Base-by-base conservation (phyloP, 2,329 filamentous ascomycete genomes). In the Pestalotiopsis sp. region DNA sequence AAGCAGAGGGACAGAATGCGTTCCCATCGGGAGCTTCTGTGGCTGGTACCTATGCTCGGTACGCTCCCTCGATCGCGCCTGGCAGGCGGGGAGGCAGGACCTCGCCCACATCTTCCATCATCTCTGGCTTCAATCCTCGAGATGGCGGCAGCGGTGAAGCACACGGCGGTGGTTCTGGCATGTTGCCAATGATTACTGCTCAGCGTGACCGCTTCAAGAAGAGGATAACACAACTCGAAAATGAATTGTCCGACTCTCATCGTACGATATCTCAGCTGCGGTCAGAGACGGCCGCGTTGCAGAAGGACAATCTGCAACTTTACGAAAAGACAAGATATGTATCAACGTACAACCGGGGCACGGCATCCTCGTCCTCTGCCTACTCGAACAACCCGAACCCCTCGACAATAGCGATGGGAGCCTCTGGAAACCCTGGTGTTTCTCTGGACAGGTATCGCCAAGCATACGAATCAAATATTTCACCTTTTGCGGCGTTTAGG, bases 251-350 rank as follows among this genome's bases (percentile, higher is more conserved):
- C 5, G 94, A 97, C 73, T 89, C 89, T 41, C 94, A 98, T 80
- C 88, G 90, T 61, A 92, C 89, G 0, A 90, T 98, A 25, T 95
- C 94, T 23, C 92, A 95, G 45, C 85, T 99, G 61, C 90, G 96
- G 58, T 94, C 97, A 75, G 96, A 99, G 79, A 90, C 98, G 70
- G 92, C 94, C 5, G 94, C 94, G 1, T 84, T 99, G 56, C 97
- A 99, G 78, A 97, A 95, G 79, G 96, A 99, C 81, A 99, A 99
- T 78, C 86, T 99, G 45, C 94, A 92, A 75, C 86, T 99, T 7
- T 99, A 99, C 80, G 96, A 99, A 81, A 99, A 98, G 86, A 97
- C 95, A 20, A 90, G 96, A 73, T 99, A 99, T 78, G 91, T 98
- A 27, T 97, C 94, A 6, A 95, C 94, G 2, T 99, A 98, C 84